phyloP scores from a whole-genome alignment of 75 land plant species.

The Cunninghamia lanceolata region DNA sequence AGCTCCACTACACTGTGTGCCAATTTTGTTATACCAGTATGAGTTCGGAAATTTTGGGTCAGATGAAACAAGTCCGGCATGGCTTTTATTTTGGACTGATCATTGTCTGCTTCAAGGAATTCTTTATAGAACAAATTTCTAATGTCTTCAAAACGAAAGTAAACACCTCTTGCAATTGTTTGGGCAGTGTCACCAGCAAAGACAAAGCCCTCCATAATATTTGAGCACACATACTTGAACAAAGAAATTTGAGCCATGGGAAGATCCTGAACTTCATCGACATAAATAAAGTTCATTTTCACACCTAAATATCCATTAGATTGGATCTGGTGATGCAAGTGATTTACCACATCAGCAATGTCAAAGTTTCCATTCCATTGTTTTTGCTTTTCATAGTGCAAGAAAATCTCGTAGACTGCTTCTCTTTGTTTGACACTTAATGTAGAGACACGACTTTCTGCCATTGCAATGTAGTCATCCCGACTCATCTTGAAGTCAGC shows the following conservation, averaged over 20 bases:
- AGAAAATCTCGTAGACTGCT: slow-evolving; percentile 51
- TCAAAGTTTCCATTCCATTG: slow-evolving; percentile 45
- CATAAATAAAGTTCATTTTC: slow-evolving; percentile 56
- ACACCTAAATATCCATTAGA: slow-evolving; percentile 25
- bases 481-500: slow-evolving; percentile 21
- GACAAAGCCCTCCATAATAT: slow-evolving; percentile 52
- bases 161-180: slow-evolving; percentile 70
- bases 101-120: slow-evolving; percentile 29
- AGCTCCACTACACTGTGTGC: slow-evolving; percentile 58
- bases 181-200: slow-evolving; percentile 89
- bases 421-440: slow-evolving; percentile 36
- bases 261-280: slow-evolving; percentile 84
- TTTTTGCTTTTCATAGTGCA: slow-evolving; percentile 62
- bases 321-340: slow-evolving; percentile 45
- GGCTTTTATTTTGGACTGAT: not conserved
- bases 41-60: slow-evolving; percentile 64
- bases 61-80: slow-evolving; percentile 39
- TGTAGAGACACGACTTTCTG: slow-evolving; percentile 38
- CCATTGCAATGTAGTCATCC: slow-evolving; percentile 36
- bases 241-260: slow-evolving; percentile 64
- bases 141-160: slow-evolving; percentile 69
- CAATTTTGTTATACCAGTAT: slow-evolving; percentile 45
- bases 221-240: slow-evolving; percentile 53
- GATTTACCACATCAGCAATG: slow-evolving; percentile 55
- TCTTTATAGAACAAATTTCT: slow-evolving; percentile 52